phyloP scores from a whole-genome alignment of 345 rosid species.

The Linum tenue region DNA sequence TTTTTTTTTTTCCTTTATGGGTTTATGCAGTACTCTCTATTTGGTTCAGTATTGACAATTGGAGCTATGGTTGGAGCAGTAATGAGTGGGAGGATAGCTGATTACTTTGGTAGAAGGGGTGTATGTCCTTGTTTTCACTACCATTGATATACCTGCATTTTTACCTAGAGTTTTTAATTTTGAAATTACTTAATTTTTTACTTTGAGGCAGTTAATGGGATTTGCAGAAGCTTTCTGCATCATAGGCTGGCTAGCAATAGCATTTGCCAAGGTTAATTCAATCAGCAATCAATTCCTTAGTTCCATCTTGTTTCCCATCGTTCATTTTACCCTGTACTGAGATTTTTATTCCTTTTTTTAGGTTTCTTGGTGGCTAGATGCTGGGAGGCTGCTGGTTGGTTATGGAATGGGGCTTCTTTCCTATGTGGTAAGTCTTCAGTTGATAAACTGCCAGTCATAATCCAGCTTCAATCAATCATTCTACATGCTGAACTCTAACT shows the following conservation, averaged over 20 bases:
- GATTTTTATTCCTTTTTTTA: neutral
- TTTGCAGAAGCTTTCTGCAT: conserved; percentile 53
- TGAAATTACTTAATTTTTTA: neutral
- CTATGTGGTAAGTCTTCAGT: conserved; percentile 19
- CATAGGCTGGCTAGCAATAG: conserved; percentile 56
- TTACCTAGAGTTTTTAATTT: too few relatives aligned
- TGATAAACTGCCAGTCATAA: too few relatives aligned
- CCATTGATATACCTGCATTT: neutral
- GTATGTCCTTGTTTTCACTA: conserved; percentile 21
- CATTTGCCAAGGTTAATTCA: conserved; percentile 39
- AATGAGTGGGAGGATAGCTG: conserved; percentile 59
- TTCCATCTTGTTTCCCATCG: too few relatives aligned
- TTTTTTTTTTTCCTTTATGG: too few relatives aligned
- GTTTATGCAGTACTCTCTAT: conserved; percentile 54
- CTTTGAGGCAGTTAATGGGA: conserved; percentile 48
- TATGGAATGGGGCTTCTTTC: conserved; percentile 29
- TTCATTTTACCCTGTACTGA: too few relatives aligned
- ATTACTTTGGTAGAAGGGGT: conserved; percentile 54
- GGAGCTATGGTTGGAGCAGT: conserved; percentile 85
- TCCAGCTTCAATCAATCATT: too few relatives aligned
- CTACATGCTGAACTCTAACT: too few relatives aligned
- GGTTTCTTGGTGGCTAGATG: conserved; percentile 29
- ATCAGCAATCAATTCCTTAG: neutral
- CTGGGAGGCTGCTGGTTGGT: conserved; percentile 37
- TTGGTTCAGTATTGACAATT: conserved; percentile 63